Evolutionary conservation across 1,139 yeast species (phyloP).

Genomic region (Spencermartinsiella ligniputridi): DNA sequence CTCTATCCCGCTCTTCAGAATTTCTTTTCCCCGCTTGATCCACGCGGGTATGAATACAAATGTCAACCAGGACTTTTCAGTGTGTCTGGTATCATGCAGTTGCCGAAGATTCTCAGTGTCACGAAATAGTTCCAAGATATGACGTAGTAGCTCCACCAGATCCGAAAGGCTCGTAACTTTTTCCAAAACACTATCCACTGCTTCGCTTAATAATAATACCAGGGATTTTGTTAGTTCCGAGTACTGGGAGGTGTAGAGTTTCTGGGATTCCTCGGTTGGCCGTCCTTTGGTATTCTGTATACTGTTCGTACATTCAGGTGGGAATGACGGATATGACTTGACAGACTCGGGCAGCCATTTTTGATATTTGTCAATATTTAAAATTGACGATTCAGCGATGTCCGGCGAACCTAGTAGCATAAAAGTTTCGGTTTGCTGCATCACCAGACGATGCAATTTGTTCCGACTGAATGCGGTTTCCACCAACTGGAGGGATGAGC

Average conservation of each 20-base stretch:
- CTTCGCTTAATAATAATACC: not conserved
- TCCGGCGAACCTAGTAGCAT: constrained; percentile 24
- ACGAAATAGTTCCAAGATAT: constrained; percentile 19
- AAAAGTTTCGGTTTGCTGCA: constrained; percentile 22
- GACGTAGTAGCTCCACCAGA: constrained; percentile 19
- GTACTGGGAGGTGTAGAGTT: not conserved
- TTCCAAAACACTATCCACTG: not conserved
- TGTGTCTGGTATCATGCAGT: constrained; percentile 1
- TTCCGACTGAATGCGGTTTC: constrained; percentile 23
- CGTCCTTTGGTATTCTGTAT: not conserved
- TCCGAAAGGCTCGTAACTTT: constrained; percentile 10
- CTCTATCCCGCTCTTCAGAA: not conserved
- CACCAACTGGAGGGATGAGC: constrained; percentile 19
- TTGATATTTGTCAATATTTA: constrained; percentile 64
- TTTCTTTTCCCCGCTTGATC: not conserved
- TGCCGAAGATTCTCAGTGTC: constrained; percentile 18
- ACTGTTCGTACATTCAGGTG: constrained; percentile 7
- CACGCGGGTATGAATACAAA: not conserved
- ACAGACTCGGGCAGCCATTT: constrained; percentile 80
- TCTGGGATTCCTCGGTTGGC: not conserved
- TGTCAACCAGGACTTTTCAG: not conserved
- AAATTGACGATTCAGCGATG: constrained; percentile 17
- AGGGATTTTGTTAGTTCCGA: not conserved
- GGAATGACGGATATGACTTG: constrained; percentile 52
- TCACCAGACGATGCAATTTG: constrained; percentile 18